Percentiles rank a stretch among this genome's conserved stretches.
Conservation (phyloP, 108 stramenopile genomes). For the Pinguiococcus pyrenoidosus region DNA sequence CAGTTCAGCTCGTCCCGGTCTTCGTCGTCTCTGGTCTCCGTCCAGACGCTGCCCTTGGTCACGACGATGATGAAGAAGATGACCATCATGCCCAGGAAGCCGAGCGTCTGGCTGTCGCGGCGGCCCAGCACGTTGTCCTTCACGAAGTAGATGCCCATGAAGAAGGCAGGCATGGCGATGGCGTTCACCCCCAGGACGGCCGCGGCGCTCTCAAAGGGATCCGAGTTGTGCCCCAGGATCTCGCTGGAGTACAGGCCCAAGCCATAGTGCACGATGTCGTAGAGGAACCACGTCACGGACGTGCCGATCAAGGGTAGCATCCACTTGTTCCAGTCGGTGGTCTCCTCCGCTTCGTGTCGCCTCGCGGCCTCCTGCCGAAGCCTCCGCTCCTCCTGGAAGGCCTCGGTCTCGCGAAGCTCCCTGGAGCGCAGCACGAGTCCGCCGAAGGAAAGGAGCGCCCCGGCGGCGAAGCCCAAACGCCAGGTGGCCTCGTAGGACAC, state of each 20-base stretch:
- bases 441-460: constrained; percentile 3
- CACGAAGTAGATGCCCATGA: constrained; percentile 26
- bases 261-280: constrained; percentile 44
- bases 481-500: constrained; percentile 1
- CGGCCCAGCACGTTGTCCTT: constrained; percentile 23
- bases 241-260: constrained; percentile 19
- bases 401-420: no score
- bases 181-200: no score
- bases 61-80: constrained; percentile 12
- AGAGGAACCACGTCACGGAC: constrained; percentile 45
- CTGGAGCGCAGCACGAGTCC: no score
- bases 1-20: neutral
- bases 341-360: no score
- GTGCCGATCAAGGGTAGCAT: constrained; percentile 44
- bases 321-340: no score
- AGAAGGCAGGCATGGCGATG: constrained; percentile 40
- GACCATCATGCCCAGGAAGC: constrained; percentile 16
- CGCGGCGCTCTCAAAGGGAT: no score
- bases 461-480: constrained; percentile 10
- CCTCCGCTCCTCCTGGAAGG: no score
- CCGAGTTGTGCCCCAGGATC: no score
- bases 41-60: no score
- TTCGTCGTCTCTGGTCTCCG: neutral
- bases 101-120: constrained; percentile 32
- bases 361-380: no score